A percentile compares a stretch with the other conserved stretches of the same genome.
Evolutionary conservation across 1,139 yeast genomes (phyloP).

Genomic region (Sugiyamaella neomexicana): DNA sequence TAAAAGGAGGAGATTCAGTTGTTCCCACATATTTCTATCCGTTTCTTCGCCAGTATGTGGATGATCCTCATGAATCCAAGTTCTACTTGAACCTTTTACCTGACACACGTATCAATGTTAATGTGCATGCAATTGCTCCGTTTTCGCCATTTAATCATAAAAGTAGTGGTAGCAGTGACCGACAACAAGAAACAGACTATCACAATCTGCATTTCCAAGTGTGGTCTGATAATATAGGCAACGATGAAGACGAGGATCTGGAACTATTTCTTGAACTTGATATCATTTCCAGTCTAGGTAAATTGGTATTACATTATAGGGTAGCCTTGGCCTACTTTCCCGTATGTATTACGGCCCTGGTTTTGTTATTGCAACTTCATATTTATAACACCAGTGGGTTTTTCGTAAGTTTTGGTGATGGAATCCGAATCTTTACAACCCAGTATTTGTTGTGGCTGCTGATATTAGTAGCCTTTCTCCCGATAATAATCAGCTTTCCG

Average conservation of each 20-base stretch:
- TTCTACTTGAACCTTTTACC: conserved; percentile 60
- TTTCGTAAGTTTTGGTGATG: conserved; percentile 55
- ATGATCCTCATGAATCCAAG: conserved; percentile 69
- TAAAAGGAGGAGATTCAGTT: conserved; percentile 23
- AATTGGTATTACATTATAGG: conserved; percentile 40
- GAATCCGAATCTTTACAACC: conserved; percentile 44
- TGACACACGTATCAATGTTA: conserved; percentile 42
- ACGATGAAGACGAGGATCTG: conserved; percentile 13
- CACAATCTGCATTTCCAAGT: conserved; percentile 41
- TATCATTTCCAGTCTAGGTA: conserved; percentile 40
- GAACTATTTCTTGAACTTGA: conserved; percentile 37
- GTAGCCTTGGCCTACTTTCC: conserved; percentile 39
- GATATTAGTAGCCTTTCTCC: conserved; percentile 43
- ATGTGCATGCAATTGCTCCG: conserved; percentile 77
- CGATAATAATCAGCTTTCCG: conserved; percentile 37
- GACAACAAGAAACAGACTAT: conserved; percentile 13
- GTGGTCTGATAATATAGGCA: conserved; percentile 36
- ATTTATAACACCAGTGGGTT: conserved; percentile 36
- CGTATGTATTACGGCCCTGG: conserved; percentile 30
- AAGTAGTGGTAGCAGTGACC: conserved; percentile 20
- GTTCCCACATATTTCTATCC: conserved; percentile 49
- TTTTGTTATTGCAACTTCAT: conserved; percentile 33
- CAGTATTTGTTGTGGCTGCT: conserved; percentile 31
- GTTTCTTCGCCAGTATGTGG: conserved; percentile 63
- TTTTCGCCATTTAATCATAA: conserved; percentile 55